These are phyloP conservation scores for Omphalotus olearius DNA, from an alignment of 1,284 basidiomycete species.

Conservation along the genomic window DNA sequence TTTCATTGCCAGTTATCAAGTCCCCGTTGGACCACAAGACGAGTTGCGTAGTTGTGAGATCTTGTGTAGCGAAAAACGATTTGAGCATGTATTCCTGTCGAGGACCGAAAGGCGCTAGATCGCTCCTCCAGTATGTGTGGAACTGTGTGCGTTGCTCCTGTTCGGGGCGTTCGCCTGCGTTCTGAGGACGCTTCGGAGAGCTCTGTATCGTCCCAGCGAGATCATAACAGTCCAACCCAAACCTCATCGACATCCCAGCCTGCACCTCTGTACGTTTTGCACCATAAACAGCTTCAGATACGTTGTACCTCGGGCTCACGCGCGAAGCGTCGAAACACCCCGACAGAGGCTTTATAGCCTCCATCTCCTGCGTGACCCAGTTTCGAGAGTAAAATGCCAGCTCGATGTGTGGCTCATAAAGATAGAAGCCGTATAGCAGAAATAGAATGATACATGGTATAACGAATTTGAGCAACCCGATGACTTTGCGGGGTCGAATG, in stretches of 20 bases:
- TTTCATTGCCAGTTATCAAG: slow-evolving; percentile 46
- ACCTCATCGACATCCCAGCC: slow-evolving; percentile 68
- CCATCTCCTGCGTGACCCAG: slow-evolving; percentile 73
- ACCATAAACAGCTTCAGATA: slow-evolving; percentile 56
- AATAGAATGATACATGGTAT: slow-evolving; percentile 21
- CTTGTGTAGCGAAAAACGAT: slow-evolving; percentile 89
- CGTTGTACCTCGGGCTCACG: slow-evolving; percentile 66
- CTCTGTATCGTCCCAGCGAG: slow-evolving; percentile 72
- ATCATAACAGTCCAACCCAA: slow-evolving; percentile 85
- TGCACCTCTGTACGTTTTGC: slow-evolving; percentile 67
- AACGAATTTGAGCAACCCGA: no score
- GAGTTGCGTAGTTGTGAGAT: slow-evolving; percentile 56
- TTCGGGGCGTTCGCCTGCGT: slow-evolving; percentile 36
- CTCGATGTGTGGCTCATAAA: slow-evolving; percentile 81
- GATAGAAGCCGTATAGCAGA: slow-evolving; percentile 31
- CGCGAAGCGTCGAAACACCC: slow-evolving; percentile 69
- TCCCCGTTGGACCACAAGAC: slow-evolving; percentile 89
- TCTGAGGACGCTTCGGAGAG: slow-evolving; percentile 5
- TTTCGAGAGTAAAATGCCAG: slow-evolving; percentile 68
- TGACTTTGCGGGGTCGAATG: no score
- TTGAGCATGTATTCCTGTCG: slow-evolving; percentile 87
- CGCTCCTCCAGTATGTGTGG: slow-evolving; percentile 89
- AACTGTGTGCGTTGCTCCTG: slow-evolving; percentile 55
- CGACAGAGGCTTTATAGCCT: slow-evolving; percentile 53
- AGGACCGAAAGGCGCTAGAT: slow-evolving; percentile 72